These are phyloP conservation scores for Gaertneriomyces semiglobifer DNA, from an alignment of 192 early-diverging fungal species.

Conservation along the genomic window DNA sequence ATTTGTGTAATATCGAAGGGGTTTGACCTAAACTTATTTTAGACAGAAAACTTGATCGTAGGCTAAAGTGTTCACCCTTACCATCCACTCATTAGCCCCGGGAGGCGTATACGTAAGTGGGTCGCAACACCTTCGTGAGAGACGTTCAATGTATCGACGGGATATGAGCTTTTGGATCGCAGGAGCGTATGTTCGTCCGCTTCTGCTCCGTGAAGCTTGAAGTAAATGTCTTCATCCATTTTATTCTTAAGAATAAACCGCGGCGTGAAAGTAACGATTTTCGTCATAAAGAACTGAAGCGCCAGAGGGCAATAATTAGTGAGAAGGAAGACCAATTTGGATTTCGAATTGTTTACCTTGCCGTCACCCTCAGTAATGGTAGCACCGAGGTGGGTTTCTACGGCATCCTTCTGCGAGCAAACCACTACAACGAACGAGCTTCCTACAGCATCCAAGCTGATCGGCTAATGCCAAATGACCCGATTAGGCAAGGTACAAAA, in stretches of 20 bases:
- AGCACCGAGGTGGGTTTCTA: slow-evolving; percentile 77
- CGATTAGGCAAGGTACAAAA: neutral
- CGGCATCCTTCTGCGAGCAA: slow-evolving; percentile 42
- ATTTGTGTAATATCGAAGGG: slow-evolving; percentile 86
- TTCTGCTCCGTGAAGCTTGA: slow-evolving; percentile 57
- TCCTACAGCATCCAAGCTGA: slow-evolving; percentile 96
- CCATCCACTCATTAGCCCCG: slow-evolving; percentile 70
- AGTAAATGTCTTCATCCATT: slow-evolving; percentile 65
- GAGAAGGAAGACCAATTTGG: neutral
- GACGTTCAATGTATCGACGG: slow-evolving; percentile 66
- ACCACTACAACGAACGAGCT: slow-evolving; percentile 76
- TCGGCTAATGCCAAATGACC: slow-evolving; percentile 45
- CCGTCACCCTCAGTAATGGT: slow-evolving; percentile 84
- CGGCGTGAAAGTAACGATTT: slow-evolving; percentile 85
- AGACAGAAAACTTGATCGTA: neutral
- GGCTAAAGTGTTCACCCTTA: slow-evolving; percentile 15
- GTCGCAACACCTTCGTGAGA: slow-evolving; percentile 40
- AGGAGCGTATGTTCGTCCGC: slow-evolving; percentile 49
- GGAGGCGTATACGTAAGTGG: slow-evolving; percentile 64
- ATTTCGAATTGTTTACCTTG: slow-evolving; percentile 50
- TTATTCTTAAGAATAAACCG: slow-evolving; percentile 88
- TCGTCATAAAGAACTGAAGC: slow-evolving; percentile 58
- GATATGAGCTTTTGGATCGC: slow-evolving; percentile 50
- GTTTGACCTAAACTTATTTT: slow-evolving; percentile 34
- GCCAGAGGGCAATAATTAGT: neutral